phyloP scores from a whole-genome alignment of 192 early-diverging fungal species.

The Podila verticillata region DNA sequence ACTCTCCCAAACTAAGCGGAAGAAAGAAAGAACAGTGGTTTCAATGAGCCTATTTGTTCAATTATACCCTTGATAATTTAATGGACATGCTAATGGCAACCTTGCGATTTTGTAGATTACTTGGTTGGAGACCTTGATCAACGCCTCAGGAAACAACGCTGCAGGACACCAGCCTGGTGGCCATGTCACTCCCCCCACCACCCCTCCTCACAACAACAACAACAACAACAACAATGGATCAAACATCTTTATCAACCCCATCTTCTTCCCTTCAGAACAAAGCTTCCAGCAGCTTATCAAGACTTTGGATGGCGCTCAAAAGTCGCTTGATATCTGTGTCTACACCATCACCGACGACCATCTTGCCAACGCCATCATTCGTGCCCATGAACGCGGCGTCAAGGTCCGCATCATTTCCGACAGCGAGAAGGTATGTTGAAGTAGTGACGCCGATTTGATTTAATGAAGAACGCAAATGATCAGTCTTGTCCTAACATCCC shows the following conservation, averaged over 20 bases:
- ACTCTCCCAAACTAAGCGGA: background rate
- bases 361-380: constrained; percentile 70
- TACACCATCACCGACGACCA: constrained; percentile 82
- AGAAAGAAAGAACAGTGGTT: background rate
- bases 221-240: background rate
- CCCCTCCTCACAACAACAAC: constrained; percentile 8
- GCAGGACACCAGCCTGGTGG: constrained; percentile 24
- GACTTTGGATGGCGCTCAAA: constrained; percentile 61
- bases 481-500: background rate
- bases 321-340: constrained; percentile 74
- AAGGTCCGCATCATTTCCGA: constrained; percentile 79
- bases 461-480: background rate
- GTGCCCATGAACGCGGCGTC: constrained; percentile 39
- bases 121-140: constrained; percentile 47
- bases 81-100: background rate
- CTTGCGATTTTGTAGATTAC: constrained; percentile 26
- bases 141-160: constrained; percentile 33
- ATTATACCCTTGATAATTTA: constrained; percentile 1
- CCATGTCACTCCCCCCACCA: constrained; percentile 4
- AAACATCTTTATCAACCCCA: constrained; percentile 40
- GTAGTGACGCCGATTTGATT: background rate
- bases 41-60: background rate
- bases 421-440: constrained; percentile 64
- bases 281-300: constrained; percentile 64
- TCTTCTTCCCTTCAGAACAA: constrained; percentile 72